phyloP scores from a whole-genome alignment of 768 basidiomycete genomes.

The Tylopilus intermedius region DNA sequence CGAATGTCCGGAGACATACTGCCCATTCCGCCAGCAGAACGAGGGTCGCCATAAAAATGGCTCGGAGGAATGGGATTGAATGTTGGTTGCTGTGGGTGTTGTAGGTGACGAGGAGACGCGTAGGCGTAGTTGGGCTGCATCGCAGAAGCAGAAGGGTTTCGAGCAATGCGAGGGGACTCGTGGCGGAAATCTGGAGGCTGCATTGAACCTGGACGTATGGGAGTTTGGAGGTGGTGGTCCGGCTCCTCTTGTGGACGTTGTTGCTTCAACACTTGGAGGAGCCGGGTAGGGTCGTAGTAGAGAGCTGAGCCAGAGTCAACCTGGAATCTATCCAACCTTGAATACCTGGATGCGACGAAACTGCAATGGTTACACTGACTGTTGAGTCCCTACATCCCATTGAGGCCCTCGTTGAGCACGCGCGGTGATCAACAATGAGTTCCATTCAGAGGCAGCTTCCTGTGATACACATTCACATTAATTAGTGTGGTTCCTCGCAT shows the following conservation, averaged over 20 bases:
- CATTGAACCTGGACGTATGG: conserved; percentile 25
- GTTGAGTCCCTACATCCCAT: conserved; percentile 84
- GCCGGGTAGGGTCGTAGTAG: conserved; percentile 65
- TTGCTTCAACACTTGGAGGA: conserved; percentile 47
- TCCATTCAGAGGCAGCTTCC: conserved; percentile 85
- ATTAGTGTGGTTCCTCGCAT: background rate
- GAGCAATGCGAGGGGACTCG: conserved; percentile 31
- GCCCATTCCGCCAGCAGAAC: conserved; percentile 30
- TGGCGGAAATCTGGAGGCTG: conserved; percentile 32
- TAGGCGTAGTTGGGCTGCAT: conserved; percentile 28
- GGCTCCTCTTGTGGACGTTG: conserved; percentile 27
- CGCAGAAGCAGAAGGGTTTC: conserved; percentile 28
- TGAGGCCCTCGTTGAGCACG: conserved; percentile 80
- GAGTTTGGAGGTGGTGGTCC: conserved; percentile 20
- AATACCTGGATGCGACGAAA: background rate
- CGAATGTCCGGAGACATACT: conserved; percentile 34
- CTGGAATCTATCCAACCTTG: conserved; percentile 49
- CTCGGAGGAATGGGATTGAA: conserved; percentile 34
- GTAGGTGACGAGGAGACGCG: conserved; percentile 30
- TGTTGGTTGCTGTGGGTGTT: conserved; percentile 18
- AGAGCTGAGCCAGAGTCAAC: conserved; percentile 68
- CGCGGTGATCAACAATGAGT: conserved; percentile 71
- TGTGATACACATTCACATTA: conserved; percentile 11
- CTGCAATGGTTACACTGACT: conserved; percentile 43
- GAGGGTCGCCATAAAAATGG: conserved; percentile 39